A percentile compares a stretch with the other conserved stretches of the same genome.
phyloP scores from a whole-genome alignment of 345 rosid species.

The Brassica nigra region DNA sequence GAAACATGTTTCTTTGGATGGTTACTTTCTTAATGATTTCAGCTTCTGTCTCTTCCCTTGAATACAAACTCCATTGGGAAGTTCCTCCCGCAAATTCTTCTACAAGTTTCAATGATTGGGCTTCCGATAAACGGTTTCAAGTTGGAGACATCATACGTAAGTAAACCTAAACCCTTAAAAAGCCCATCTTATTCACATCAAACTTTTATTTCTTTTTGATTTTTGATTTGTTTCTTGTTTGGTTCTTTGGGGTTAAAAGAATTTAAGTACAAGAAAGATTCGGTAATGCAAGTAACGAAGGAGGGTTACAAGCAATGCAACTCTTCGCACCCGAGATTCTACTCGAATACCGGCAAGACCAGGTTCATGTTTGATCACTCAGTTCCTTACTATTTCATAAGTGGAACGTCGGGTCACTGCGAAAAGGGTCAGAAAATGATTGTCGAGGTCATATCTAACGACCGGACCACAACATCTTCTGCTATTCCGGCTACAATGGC shows the following conservation, averaged over 20 bases:
- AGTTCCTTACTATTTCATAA: conserved; percentile 7
- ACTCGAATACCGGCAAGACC: conserved; percentile 5
- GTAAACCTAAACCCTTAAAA: background rate
- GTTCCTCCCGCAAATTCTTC: conserved; percentile 1
- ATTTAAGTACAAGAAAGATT: conserved; percentile 7
- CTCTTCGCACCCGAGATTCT: conserved; percentile 2
- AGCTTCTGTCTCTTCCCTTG: conserved; percentile 3
- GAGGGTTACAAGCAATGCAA: conserved; percentile 5
- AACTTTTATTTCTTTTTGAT: background rate
- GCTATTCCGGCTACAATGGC: background rate
- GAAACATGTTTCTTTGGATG: conserved; percentile 3
- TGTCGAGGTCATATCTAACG: background rate
- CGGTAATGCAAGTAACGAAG: conserved; percentile 12
- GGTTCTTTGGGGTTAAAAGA: background rate
- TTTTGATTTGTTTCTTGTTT: background rate
- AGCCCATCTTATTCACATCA: background rate
- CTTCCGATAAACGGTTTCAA: background rate
- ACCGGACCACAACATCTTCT: background rate
- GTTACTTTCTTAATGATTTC: background rate
- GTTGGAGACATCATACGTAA: conserved; percentile 2
- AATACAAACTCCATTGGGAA: conserved; percentile 5
- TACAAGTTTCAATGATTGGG: background rate
- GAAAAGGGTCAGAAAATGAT: conserved; percentile 10
- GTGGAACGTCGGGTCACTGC: conserved; percentile 8
- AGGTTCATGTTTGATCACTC: conserved; percentile 6